Conservation (phyloP, 2,329 filamentous ascomycete species). For the Pseudogymnoascus sp. region DNA sequence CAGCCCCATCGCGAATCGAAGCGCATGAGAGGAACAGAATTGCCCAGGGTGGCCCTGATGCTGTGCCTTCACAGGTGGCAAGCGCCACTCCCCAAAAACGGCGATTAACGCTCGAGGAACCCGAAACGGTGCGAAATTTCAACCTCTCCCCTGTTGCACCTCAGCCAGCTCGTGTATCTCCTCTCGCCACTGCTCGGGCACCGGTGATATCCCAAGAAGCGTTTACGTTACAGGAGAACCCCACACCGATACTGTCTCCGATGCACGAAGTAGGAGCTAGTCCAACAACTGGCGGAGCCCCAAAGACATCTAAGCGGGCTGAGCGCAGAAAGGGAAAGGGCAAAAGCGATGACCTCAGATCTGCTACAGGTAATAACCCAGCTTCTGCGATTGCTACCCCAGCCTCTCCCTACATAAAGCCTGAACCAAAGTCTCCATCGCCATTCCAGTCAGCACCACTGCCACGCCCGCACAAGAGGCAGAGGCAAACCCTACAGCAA, state of each 20-base stretch:
- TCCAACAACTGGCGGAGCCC: conserved; percentile 54
- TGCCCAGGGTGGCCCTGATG: background rate
- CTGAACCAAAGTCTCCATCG: conserved; percentile 57
- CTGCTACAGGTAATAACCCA: conserved; percentile 9
- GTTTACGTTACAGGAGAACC: conserved; percentile 21
- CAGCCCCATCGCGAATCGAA: background rate
- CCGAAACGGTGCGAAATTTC: conserved; percentile 43
- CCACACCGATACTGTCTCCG: conserved; percentile 47
- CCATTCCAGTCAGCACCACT: conserved; percentile 47
- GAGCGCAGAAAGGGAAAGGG: conserved; percentile 46
- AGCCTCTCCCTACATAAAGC: conserved; percentile 50
- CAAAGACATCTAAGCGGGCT: conserved; percentile 41
- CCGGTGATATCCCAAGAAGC: conserved; percentile 25
- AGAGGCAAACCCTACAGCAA: conserved; percentile 40
- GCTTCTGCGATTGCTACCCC: conserved; percentile 32
- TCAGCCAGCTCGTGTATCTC: conserved; percentile 63
- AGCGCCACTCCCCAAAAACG: background rate
- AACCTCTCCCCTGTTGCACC: conserved; percentile 67
- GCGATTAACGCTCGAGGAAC: background rate
- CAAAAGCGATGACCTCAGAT: conserved; percentile 39
- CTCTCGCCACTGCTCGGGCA: conserved; percentile 41
- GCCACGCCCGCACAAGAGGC: conserved; percentile 48
- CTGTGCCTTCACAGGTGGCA: background rate
- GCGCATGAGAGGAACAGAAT: background rate
- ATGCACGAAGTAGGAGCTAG: conserved; percentile 42